These are phyloP conservation scores for Cenchrus americanus DNA, from an alignment of 176 grass and related monocot genomes.

Conservation along the genomic window DNA sequence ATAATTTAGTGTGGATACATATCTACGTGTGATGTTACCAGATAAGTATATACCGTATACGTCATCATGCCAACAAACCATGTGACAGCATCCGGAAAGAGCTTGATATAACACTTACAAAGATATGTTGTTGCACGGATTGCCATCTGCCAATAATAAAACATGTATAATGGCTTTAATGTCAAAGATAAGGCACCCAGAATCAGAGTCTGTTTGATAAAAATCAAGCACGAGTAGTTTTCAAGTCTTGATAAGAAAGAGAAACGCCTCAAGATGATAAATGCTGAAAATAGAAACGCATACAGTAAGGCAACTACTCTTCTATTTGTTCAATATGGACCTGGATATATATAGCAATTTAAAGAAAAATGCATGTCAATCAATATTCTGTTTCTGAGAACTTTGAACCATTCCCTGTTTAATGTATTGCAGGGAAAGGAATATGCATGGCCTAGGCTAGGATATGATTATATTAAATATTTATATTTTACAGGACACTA, in stretches of 20 bases:
- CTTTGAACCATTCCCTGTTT: background rate
- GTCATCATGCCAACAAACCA: background rate
- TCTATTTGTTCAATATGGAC: background rate
- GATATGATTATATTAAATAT: background rate
- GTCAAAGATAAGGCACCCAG: background rate
- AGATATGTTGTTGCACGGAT: constrained; percentile 5
- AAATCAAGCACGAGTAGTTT: background rate
- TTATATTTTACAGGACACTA: background rate
- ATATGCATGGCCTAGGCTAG: background rate
- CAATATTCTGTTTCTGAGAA: background rate
- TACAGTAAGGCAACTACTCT: background rate
- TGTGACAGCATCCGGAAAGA: too few relatives aligned
- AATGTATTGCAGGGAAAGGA: background rate
- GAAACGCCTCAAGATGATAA: background rate
- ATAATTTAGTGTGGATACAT: background rate
- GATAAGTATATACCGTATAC: background rate
- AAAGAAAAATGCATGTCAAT: background rate
- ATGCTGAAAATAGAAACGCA: background rate
- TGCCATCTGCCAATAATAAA: background rate
- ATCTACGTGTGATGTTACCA: background rate
- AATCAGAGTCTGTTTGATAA: too few relatives aligned
- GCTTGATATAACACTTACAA: background rate
- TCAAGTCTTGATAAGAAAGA: background rate
- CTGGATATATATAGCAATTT: background rate
- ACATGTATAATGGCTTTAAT: background rate